Evolutionary conservation across 805 yeast species (phyloP).

Genomic region (Crinitomyces ghanaensis): DNA sequence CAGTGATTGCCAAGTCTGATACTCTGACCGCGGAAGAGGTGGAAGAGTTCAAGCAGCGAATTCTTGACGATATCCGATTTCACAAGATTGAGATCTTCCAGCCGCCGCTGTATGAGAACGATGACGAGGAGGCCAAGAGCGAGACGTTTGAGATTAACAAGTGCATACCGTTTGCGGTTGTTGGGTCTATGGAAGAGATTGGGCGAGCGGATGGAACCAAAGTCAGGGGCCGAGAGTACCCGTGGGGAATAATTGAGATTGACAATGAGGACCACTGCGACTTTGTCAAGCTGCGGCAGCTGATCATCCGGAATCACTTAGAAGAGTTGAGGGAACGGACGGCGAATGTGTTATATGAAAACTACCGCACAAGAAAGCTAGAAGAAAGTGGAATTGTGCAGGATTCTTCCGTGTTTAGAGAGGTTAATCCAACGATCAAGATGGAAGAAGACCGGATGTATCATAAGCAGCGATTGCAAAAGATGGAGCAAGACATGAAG

Average conservation of each 20-base stretch:
- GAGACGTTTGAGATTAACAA: slow-evolving; percentile 56
- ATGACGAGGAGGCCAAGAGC: slow-evolving; percentile 70
- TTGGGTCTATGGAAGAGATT: slow-evolving; percentile 74
- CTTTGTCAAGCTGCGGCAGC: slow-evolving; percentile 77
- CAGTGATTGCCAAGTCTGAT: slow-evolving; percentile 91
- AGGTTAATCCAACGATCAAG: slow-evolving; percentile 82
- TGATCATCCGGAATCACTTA: slow-evolving; percentile 78
- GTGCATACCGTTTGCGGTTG: slow-evolving; percentile 83
- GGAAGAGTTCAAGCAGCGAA: slow-evolving; percentile 58
- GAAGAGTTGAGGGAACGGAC: slow-evolving; percentile 91
- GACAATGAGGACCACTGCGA: slow-evolving; percentile 92
- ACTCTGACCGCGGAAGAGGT: slow-evolving; percentile 84
- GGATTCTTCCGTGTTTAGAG: slow-evolving; percentile 86
- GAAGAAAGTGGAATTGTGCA: slow-evolving; percentile 76
- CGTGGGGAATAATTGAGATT: slow-evolving; percentile 96
- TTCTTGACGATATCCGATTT: slow-evolving; percentile 61
- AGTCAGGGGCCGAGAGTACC: slow-evolving; percentile 87
- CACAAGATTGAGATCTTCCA: slow-evolving; percentile 67
- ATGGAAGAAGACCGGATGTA: slow-evolving; percentile 88
- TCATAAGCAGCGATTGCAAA: slow-evolving; percentile 88
- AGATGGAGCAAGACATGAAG: slow-evolving; percentile 95
- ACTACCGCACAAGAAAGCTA: slow-evolving; percentile 79
- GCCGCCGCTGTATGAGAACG: slow-evolving; percentile 68
- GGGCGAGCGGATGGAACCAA: slow-evolving; percentile 57
- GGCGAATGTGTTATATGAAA: slow-evolving; percentile 64